phyloP scores from a whole-genome alignment of 1,139 yeast genomes.

The Wickerhamiella pararugosa region DNA sequence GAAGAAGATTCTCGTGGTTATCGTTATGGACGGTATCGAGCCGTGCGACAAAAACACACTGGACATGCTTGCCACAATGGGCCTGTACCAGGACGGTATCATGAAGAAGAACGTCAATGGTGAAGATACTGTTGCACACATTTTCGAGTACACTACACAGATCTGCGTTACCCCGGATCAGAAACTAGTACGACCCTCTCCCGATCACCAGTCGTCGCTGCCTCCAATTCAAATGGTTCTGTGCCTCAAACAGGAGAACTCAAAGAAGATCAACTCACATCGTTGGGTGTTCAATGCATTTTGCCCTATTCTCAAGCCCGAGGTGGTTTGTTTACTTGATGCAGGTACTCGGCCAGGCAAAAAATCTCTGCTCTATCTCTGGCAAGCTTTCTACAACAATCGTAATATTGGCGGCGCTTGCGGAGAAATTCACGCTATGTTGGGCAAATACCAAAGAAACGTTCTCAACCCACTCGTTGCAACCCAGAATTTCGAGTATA shows the following conservation, averaged over 20 bases:
- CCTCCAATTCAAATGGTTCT: conserved; percentile 81
- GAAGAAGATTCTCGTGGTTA: conserved; percentile 82
- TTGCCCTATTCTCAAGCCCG: conserved; percentile 74
- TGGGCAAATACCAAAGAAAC: conserved; percentile 40
- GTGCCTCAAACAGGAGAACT: conserved; percentile 76
- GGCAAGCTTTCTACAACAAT: conserved; percentile 81
- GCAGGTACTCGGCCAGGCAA: conserved; percentile 90
- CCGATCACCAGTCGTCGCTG: conserved; percentile 48
- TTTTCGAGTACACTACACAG: conserved; percentile 74
- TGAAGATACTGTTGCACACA: conserved; percentile 75
- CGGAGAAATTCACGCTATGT: conserved; percentile 83
- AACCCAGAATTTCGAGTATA: conserved; percentile 74
- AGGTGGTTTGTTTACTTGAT: conserved; percentile 69
- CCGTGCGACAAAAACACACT: conserved; percentile 73
- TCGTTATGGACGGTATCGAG: conserved; percentile 89
- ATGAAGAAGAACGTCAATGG: conserved; percentile 84
- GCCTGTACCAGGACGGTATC: conserved; percentile 89
- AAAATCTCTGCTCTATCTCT: conserved; percentile 65
- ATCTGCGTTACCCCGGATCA: conserved; percentile 40
- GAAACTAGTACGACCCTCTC: conserved; percentile 33
- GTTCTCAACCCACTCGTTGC: conserved; percentile 67
- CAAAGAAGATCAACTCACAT: conserved; percentile 87
- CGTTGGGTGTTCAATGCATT: conserved; percentile 94
- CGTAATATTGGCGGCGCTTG: conserved; percentile 90
- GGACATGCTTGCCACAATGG: conserved; percentile 78